Percentiles rank a stretch among this genome's conserved stretches.
phyloP scores from a whole-genome alignment of 257 asterid genomes.

The Solanum corneliomulleri region DNA sequence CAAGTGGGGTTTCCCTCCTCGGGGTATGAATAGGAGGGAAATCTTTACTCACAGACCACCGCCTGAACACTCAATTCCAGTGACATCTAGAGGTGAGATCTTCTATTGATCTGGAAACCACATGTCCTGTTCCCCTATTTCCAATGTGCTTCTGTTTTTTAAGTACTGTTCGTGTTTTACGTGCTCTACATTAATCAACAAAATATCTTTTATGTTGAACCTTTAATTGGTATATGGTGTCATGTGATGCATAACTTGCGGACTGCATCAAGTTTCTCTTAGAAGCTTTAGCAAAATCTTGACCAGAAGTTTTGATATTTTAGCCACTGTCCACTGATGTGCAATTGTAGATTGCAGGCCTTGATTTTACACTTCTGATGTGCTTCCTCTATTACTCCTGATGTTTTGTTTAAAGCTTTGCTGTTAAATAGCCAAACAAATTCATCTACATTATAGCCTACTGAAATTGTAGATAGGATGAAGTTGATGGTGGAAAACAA shows the following conservation, averaged over 20 bases:
- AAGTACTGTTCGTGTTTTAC: neutral
- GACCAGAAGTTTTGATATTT: neutral
- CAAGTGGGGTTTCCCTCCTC: constrained; percentile 59
- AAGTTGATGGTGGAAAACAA: neutral
- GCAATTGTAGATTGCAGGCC: neutral
- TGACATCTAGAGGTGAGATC: constrained; percentile 51
- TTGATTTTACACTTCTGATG: neutral
- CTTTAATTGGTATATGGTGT: neutral
- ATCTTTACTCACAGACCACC: constrained; percentile 52
- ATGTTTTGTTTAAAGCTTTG: neutral
- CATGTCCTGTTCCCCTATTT: neutral
- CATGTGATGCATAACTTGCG: neutral
- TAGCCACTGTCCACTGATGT: neutral
- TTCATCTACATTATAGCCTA: neutral
- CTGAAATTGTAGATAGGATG: neutral
- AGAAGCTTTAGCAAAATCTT: neutral
- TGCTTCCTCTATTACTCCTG: neutral
- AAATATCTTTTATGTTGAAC: neutral
- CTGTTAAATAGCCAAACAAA: neutral
- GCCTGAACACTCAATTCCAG: constrained; percentile 57
- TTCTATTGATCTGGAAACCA: neutral
- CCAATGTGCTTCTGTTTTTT: neutral
- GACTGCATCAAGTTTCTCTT: neutral
- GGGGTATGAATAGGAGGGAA: constrained; percentile 46
- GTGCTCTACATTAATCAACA: neutral